Conservation (phyloP, 2,329 filamentous ascomycete genomes). For the Botrytis cinerea region DNA sequence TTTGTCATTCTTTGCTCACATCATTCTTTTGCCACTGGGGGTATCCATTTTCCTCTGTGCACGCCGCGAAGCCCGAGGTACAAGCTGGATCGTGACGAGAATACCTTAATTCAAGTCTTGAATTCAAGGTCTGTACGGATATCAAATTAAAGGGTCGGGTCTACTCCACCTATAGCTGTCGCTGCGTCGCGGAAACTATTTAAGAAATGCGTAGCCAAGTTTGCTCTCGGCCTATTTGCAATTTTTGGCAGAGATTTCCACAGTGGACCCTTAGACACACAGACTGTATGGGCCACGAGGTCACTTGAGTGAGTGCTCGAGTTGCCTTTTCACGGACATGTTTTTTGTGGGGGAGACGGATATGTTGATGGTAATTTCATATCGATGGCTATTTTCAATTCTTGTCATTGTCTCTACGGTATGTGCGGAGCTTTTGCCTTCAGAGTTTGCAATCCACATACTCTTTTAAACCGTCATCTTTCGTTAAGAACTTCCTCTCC, state of each 20-base stretch:
- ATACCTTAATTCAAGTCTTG: not conserved
- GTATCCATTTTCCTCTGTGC: constrained; percentile 6
- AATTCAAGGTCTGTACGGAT: not conserved
- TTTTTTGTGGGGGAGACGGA: not conserved
- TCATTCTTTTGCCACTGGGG: not conserved
- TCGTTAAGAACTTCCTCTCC: not conserved
- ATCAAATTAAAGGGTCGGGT: not conserved
- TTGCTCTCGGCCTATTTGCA: not conserved
- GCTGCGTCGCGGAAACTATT: not conserved
- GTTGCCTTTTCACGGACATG: not conserved
- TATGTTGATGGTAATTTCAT: not conserved
- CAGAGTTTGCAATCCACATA: not conserved
- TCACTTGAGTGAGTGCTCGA: constrained; percentile 10
- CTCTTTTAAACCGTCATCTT: not conserved
- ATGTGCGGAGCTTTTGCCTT: not conserved
- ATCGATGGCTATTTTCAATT: not conserved
- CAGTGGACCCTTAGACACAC: constrained; percentile 12
- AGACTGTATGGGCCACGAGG: not conserved
- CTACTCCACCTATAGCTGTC: not conserved
- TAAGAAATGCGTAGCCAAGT: not conserved
- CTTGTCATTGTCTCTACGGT: not conserved
- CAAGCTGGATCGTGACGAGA: not conserved
- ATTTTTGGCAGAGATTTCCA: constrained; percentile 2
- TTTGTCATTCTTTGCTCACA: not conserved
- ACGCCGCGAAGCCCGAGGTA: not conserved